Evolutionary conservation across 2,329 filamentous ascomycete genomes (phyloP).

Genomic region (Penicillium polonicum): DNA sequence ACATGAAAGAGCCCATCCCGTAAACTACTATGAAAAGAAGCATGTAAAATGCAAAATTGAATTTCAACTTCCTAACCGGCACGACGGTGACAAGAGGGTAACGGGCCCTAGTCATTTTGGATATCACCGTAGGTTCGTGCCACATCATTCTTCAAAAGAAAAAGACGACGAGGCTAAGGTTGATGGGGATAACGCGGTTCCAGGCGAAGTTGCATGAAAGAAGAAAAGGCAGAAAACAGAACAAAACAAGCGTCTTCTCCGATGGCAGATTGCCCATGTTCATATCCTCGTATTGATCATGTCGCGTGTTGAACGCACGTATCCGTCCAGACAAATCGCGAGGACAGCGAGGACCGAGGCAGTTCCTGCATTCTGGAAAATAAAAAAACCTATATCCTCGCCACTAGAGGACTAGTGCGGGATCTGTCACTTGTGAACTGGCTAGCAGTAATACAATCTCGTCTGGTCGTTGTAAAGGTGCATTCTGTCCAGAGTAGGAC

Average conservation of each 20-base stretch:
- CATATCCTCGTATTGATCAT: constrained; percentile 7
- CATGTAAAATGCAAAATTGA: constrained; percentile 7
- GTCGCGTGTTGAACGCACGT: constrained; percentile 24
- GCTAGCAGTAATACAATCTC: constrained; percentile 4
- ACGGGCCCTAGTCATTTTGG: background rate
- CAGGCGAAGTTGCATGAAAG: constrained; percentile 10
- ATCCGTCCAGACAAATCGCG: constrained; percentile 1
- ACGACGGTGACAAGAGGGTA: background rate
- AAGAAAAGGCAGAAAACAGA: constrained; percentile 13
- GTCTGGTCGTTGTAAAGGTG: constrained; percentile 2
- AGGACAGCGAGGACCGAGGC: background rate
- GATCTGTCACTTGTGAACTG: background rate
- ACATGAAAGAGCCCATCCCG: background rate
- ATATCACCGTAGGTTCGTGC: constrained; percentile 1
- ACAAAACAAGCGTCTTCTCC: constrained; percentile 7
- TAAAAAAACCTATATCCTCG: background rate
- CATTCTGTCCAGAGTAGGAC: background rate
- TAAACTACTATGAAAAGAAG: constrained; percentile 15
- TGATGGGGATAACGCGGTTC: constrained; percentile 2
- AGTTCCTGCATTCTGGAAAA: background rate
- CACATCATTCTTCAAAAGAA: background rate
- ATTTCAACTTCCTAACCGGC: constrained; percentile 8
- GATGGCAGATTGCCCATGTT: background rate
- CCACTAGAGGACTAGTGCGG: constrained; percentile 3
- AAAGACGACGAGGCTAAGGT: constrained; percentile 5